phyloP scores from a whole-genome alignment of 768 basidiomycete species.

The Boletus sp. region DNA sequence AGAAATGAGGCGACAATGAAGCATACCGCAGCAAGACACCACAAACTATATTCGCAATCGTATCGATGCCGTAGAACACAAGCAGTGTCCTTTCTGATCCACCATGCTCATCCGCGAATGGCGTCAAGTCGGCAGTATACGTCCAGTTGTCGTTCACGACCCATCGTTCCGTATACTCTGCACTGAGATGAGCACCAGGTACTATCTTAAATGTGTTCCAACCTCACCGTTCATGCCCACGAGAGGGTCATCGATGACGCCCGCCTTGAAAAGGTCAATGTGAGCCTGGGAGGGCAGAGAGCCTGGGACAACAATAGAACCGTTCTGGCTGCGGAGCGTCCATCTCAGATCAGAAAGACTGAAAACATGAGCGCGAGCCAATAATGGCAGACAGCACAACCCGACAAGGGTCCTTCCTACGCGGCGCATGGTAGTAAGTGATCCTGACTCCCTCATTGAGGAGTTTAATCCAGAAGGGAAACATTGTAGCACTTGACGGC shows the following conservation, averaged over 20 bases:
- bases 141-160: slow-evolving; percentile 58
- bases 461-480: background rate
- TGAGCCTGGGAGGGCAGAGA: slow-evolving; percentile 53
- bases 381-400: slow-evolving; percentile 10
- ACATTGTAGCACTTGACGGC: background rate
- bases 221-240: slow-evolving; percentile 50
- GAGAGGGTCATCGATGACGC: slow-evolving; percentile 53
- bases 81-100: slow-evolving; percentile 38
- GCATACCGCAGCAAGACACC: background rate
- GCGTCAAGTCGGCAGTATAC: slow-evolving; percentile 51
- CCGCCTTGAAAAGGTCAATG: slow-evolving; percentile 50
- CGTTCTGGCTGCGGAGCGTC: slow-evolving; percentile 54
- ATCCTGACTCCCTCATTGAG: background rate
- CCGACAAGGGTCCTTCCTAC: background rate
- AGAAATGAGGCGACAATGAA: background rate
- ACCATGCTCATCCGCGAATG: slow-evolving; percentile 34
- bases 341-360: slow-evolving; percentile 48
- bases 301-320: slow-evolving; percentile 52
- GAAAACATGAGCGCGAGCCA: slow-evolving; percentile 30
- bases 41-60: slow-evolving; percentile 53
- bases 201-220: background rate
- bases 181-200: background rate
- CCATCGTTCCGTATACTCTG: slow-evolving; percentile 58
- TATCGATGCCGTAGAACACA: slow-evolving; percentile 58
- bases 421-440: slow-evolving; percentile 3